Evolutionary conservation across 805 yeast genomes (phyloP).

Genomic region (Maudiozyma serrabonitensis): DNA sequence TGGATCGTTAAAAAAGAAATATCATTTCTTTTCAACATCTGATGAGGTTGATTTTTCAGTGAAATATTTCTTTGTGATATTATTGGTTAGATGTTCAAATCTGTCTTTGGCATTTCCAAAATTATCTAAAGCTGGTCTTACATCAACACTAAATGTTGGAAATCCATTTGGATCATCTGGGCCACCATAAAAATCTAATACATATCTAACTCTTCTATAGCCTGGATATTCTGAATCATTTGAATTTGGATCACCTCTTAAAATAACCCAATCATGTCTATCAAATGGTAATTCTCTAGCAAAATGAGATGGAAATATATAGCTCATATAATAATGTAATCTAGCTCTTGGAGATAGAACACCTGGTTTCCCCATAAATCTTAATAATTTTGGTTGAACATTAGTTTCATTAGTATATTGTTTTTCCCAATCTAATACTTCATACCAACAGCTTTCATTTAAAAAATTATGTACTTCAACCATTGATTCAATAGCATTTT

Average conservation of each 20-base stretch:
- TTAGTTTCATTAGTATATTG: slow-evolving; percentile 48
- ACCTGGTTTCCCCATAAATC: slow-evolving; percentile 88
- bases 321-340: slow-evolving; percentile 53
- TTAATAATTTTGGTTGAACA: slow-evolving; percentile 63
- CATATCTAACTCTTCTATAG: slow-evolving; percentile 76
- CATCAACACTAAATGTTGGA: slow-evolving; percentile 89
- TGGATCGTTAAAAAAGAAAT: too few relatives aligned
- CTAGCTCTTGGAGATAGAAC: slow-evolving; percentile 81
- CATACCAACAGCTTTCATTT: slow-evolving; percentile 97
- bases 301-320: slow-evolving; percentile 61
- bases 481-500: slow-evolving; percentile 94
- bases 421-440: slow-evolving; percentile 84
- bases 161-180: slow-evolving; percentile 83
- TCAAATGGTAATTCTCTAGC: slow-evolving; percentile 86
- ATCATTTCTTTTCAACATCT: not conserved
- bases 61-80: slow-evolving; percentile 49
- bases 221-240: slow-evolving; percentile 27
- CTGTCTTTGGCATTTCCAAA: slow-evolving; percentile 58
- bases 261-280: slow-evolving; percentile 96
- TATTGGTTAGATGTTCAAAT: slow-evolving; percentile 54
- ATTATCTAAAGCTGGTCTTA: slow-evolving; percentile 86
- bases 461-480: slow-evolving; percentile 92
- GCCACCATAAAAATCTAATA: slow-evolving; percentile 93
- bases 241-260: slow-evolving; percentile 43
- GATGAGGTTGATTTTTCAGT: not conserved